A percentile compares a stretch with the other conserved stretches of the same genome.
These are phyloP conservation scores for Hymenoscyphus fructigenus DNA, from an alignment of 2,329 filamentous ascomycete genomes.

Conservation along the genomic window DNA sequence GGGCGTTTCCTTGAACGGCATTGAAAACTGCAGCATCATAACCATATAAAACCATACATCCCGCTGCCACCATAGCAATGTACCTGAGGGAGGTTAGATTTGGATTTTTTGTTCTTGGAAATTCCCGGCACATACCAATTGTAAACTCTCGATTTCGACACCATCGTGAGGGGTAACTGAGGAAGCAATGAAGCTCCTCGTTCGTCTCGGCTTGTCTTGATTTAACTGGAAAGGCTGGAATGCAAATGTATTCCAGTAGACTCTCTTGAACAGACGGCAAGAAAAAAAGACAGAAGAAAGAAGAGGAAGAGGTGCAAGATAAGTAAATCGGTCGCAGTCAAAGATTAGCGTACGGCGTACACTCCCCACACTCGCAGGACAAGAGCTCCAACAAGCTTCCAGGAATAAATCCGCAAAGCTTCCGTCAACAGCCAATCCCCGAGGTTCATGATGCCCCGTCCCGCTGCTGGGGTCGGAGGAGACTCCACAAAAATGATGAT, in stretches of 20 bases:
- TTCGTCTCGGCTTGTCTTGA: neutral
- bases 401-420: neutral
- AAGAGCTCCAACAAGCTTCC: constrained; percentile 2
- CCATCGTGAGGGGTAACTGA: constrained; percentile 12
- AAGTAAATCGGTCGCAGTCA: constrained; percentile 1
- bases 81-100: constrained; percentile 15
- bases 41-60: constrained; percentile 61
- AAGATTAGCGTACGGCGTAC: constrained; percentile 3
- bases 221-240: neutral
- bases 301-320: constrained; percentile 4
- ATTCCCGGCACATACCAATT: constrained; percentile 12
- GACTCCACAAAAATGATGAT: neutral
- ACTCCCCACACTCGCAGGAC: neutral
- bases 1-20: constrained; percentile 63
- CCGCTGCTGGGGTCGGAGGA: neutral
- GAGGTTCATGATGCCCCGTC: neutral
- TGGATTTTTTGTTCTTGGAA: neutral
- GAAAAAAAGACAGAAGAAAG: neutral
- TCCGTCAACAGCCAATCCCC: constrained; percentile 6
- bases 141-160: constrained; percentile 12
- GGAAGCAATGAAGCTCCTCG: constrained; percentile 8
- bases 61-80: constrained; percentile 25
- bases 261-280: neutral
- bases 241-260: neutral
- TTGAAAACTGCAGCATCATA: constrained; percentile 76